A percentile compares a stretch with the other conserved stretches of the same genome.
phyloP scores from a whole-genome alignment of 306 rosid species.

The Malus asiatica region DNA sequence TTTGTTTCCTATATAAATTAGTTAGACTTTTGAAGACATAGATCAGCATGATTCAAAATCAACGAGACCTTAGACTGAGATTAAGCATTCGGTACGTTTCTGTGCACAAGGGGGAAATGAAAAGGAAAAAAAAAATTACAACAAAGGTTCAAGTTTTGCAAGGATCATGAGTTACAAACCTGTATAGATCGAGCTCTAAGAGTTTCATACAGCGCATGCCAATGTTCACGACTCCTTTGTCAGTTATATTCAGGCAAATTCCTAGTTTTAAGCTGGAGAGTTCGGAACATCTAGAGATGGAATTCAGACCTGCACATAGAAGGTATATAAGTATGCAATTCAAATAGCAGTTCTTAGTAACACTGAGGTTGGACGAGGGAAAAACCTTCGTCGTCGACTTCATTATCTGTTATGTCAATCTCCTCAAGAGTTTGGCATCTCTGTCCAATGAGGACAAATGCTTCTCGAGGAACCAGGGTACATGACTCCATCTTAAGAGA shows the following conservation, averaged over 20 bases:
- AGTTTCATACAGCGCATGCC: slow-evolving; percentile 70
- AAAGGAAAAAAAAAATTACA: too few relatives aligned
- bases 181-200: slow-evolving; percentile 78
- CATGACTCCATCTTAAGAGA: slow-evolving; percentile 94
- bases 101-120: not conserved
- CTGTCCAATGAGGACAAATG: slow-evolving; percentile 63
- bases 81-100: not conserved
- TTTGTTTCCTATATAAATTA: not conserved
- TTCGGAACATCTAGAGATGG: slow-evolving; percentile 58
- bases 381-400: slow-evolving; percentile 81
- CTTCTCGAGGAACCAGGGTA: slow-evolving; percentile 60
- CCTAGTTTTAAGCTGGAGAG: slow-evolving; percentile 76
- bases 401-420: slow-evolving; percentile 90
- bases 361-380: not conserved
- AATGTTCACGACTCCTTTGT: slow-evolving; percentile 54
- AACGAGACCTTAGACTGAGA: not conserved
- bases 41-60: not conserved
- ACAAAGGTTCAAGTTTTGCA: not conserved
- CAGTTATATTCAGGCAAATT: slow-evolving; percentile 81
- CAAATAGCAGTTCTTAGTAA: slow-evolving; percentile 3
- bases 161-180: slow-evolving; percentile 40
- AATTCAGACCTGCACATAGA: slow-evolving; percentile 51
- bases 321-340: slow-evolving; percentile 17
- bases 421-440: slow-evolving; percentile 62
- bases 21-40: not conserved